Conservation (phyloP, 2,329 filamentous ascomycete genomes). For the Claviceps fusiformis region DNA sequence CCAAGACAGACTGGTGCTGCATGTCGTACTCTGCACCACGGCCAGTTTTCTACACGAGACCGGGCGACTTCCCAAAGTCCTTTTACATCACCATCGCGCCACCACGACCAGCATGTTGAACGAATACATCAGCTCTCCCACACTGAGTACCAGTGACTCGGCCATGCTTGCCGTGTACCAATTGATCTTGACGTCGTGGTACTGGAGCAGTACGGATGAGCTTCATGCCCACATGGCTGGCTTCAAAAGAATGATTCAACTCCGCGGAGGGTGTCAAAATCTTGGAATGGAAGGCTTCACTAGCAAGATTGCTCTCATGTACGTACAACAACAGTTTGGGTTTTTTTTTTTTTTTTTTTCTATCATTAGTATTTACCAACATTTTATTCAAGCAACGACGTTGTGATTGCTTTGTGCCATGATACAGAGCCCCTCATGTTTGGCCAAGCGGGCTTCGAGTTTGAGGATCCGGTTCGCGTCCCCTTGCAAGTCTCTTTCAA, state of each 20-base stretch:
- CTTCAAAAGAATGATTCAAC: constrained; percentile 32
- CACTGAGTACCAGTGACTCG: constrained; percentile 27
- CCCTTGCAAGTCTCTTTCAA: constrained; percentile 32
- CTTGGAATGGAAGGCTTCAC: constrained; percentile 33
- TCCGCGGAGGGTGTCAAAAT: constrained; percentile 31
- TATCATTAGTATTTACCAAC: constrained; percentile 7
- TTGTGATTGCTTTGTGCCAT: constrained; percentile 33
- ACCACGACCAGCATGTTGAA: constrained; percentile 32
- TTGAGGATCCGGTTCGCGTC: constrained; percentile 22
- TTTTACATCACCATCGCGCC: constrained; percentile 29
- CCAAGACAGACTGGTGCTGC: constrained; percentile 34
- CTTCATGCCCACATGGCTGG: constrained; percentile 32
- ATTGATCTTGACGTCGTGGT: constrained; percentile 39
- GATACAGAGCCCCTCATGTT: constrained; percentile 30
- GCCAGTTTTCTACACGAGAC: constrained; percentile 38
- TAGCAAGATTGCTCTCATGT: constrained; percentile 36
- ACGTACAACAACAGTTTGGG: constrained; percentile 9
- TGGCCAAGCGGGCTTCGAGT: constrained; percentile 27
- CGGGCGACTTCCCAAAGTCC: constrained; percentile 29
- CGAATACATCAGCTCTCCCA: constrained; percentile 26
- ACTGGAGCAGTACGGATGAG: constrained; percentile 33
- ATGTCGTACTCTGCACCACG: constrained; percentile 35
- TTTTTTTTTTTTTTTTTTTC: neutral
- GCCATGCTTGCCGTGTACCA: constrained; percentile 34
- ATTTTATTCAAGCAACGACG: constrained; percentile 26